These are phyloP conservation scores for Fomitopsis serialis DNA, from an alignment of 768 basidiomycete genomes.

Conservation along the genomic window DNA sequence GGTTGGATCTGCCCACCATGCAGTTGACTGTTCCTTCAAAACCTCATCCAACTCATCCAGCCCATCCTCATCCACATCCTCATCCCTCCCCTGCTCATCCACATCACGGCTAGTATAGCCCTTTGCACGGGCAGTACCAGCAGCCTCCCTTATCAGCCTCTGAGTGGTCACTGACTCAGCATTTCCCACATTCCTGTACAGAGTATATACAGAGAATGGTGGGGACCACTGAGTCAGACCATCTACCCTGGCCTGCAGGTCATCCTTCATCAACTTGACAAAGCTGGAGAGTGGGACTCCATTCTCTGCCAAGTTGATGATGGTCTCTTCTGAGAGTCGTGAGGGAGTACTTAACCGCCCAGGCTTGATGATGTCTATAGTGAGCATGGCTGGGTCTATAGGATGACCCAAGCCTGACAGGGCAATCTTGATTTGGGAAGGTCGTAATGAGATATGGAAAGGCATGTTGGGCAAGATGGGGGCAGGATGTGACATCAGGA, in stretches of 20 bases:
- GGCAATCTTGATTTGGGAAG: slow-evolving; percentile 33
- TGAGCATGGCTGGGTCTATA: neutral
- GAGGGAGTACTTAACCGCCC: slow-evolving; percentile 43
- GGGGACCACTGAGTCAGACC: slow-evolving; percentile 20
- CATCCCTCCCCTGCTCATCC: slow-evolving; percentile 7
- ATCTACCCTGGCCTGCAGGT: slow-evolving; percentile 21
- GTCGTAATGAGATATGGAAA: slow-evolving; percentile 20
- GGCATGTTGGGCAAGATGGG: slow-evolving; percentile 2
- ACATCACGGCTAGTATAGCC: slow-evolving; percentile 9
- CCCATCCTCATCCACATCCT: slow-evolving; percentile 20
- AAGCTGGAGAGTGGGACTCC: slow-evolving; percentile 45
- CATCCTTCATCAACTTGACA: slow-evolving; percentile 16
- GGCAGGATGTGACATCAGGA: slow-evolving; percentile 22
- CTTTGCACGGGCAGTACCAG: slow-evolving; percentile 21
- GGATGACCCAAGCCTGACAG: neutral
- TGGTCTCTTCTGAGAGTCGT: slow-evolving; percentile 48
- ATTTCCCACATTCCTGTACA: slow-evolving; percentile 19
- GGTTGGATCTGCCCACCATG: slow-evolving; percentile 67
- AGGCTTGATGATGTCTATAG: slow-evolving; percentile 45
- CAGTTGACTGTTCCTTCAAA: slow-evolving; percentile 38
- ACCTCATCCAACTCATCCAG: slow-evolving; percentile 11
- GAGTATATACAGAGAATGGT: neutral
- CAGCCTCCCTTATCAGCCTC: slow-evolving; percentile 18
- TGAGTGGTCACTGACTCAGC: slow-evolving; percentile 18
- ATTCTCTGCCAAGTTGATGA: slow-evolving; percentile 63